Evolutionary conservation across 2,329 filamentous ascomycete species (phyloP).

Genomic region (Cladorrhinum sp.): DNA sequence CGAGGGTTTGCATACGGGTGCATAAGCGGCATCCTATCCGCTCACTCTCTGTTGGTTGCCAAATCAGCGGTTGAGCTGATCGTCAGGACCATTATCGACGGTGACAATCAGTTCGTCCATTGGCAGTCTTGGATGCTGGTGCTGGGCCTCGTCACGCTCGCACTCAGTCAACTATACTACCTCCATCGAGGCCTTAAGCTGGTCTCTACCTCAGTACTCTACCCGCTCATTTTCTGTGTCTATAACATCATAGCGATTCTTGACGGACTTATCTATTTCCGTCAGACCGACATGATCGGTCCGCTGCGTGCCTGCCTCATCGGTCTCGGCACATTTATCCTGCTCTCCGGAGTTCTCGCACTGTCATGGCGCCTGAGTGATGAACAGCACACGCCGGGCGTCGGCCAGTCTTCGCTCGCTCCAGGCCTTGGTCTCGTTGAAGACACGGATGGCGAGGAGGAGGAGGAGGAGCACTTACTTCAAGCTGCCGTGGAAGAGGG

Average conservation of each 20-base stretch:
- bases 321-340: constrained; percentile 77
- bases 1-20: constrained; percentile 85
- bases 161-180: constrained; percentile 90
- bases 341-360: constrained; percentile 83
- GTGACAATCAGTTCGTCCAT: constrained; percentile 87
- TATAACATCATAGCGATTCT: constrained; percentile 99
- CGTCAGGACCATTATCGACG: constrained; percentile 78
- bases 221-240: constrained; percentile 95
- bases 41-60: constrained; percentile 87
- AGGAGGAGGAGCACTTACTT: constrained; percentile 56
- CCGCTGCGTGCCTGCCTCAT: constrained; percentile 76
- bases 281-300: constrained; percentile 77
- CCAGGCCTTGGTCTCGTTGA: constrained; percentile 82
- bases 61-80: constrained; percentile 96
- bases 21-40: constrained; percentile 89
- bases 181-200: constrained; percentile 91
- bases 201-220: constrained; percentile 91
- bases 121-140: constrained; percentile 96
- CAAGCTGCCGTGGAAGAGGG: constrained; percentile 46
- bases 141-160: constrained; percentile 73
- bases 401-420: constrained; percentile 67
- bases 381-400: constrained; percentile 60
- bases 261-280: constrained; percentile 95
- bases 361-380: constrained; percentile 91
- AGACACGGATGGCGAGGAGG: constrained; percentile 61